Evolutionary conservation across 2,329 filamentous ascomycete genomes (phyloP).

Genomic region (Neocatenulostroma microsporum): DNA sequence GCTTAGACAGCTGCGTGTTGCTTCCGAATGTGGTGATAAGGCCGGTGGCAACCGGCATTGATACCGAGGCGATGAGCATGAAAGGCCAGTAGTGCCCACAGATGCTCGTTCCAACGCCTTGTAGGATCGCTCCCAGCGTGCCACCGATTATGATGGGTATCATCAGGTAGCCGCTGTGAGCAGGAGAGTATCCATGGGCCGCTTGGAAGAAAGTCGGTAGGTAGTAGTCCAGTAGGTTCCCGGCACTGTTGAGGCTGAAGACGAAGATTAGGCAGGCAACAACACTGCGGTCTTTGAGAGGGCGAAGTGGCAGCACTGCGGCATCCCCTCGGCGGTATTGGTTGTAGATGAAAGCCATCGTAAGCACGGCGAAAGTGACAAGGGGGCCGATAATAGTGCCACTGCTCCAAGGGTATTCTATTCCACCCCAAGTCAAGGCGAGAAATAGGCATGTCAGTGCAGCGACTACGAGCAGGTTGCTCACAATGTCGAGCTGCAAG

Average conservation of each 20-base stretch:
- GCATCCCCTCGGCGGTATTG: conserved; percentile 27
- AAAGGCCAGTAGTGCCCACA: conserved; percentile 32
- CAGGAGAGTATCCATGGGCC: conserved; percentile 13
- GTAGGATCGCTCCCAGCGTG: conserved; percentile 9
- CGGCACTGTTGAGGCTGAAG: conserved; percentile 5
- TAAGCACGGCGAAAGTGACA: conserved; percentile 26
- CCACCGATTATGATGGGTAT: conserved; percentile 14
- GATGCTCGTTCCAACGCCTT: conserved; percentile 9
- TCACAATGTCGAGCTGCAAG: conserved; percentile 27
- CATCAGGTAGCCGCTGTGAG: conserved; percentile 10
- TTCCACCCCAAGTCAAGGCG: conserved; percentile 32
- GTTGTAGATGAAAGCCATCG: conserved; percentile 25
- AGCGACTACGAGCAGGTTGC: conserved; percentile 29
- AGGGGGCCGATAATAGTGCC: conserved; percentile 29
- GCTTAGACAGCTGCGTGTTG: conserved; percentile 16
- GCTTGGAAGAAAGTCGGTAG: conserved; percentile 32
- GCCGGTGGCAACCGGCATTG: conserved; percentile 29
- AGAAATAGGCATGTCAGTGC: conserved; percentile 23
- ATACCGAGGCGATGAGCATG: conserved; percentile 27
- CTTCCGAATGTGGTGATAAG: conserved; percentile 28
- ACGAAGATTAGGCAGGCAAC: conserved; percentile 15
- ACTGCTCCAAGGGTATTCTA: conserved; percentile 29
- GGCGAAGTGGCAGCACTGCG: conserved; percentile 28
- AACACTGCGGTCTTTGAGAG: conserved; percentile 27
- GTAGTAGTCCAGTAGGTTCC: conserved; percentile 13